Conservation (phyloP, 495 filamentous ascomycete genomes). For the Physcia stellaris region DNA sequence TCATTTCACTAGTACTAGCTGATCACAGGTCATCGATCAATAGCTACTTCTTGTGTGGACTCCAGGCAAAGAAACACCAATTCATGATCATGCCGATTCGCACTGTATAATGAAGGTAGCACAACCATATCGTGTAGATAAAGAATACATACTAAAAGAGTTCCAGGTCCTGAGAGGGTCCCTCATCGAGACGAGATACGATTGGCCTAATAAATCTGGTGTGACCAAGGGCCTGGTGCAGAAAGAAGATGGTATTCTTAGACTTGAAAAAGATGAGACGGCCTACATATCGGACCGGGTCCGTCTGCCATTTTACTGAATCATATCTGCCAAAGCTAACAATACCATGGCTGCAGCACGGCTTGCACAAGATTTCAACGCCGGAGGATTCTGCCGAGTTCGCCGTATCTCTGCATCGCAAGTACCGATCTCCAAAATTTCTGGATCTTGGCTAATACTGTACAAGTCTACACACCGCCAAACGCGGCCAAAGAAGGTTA, state of each 20-base stretch:
- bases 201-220: constrained; percentile 58
- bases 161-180: constrained; percentile 56
- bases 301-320: too few species aligned
- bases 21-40: too few species aligned
- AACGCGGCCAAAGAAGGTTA: constrained; percentile 68
- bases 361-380: constrained; percentile 73
- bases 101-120: constrained; percentile 57
- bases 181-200: constrained; percentile 68
- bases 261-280: constrained; percentile 56
- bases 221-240: too few species aligned
- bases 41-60: constrained; percentile 87
- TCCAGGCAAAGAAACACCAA: constrained; percentile 68
- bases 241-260: too few species aligned
- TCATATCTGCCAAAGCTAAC: too few species aligned
- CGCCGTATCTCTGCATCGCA: constrained; percentile 77
- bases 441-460: constrained; percentile 8
- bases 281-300: constrained; percentile 73
- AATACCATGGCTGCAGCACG: constrained; percentile 37
- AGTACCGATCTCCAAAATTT: constrained; percentile 20
- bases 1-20: too few species aligned
- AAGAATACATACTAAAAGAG: neutral
- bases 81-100: constrained; percentile 81
- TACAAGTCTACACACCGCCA: constrained; percentile 73
- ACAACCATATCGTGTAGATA: too few species aligned
- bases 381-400: constrained; percentile 47